Base-by-base conservation (phyloP, 2,329 filamentous ascomycete genomes). In the Dryadomyces sulphureus region DNA sequence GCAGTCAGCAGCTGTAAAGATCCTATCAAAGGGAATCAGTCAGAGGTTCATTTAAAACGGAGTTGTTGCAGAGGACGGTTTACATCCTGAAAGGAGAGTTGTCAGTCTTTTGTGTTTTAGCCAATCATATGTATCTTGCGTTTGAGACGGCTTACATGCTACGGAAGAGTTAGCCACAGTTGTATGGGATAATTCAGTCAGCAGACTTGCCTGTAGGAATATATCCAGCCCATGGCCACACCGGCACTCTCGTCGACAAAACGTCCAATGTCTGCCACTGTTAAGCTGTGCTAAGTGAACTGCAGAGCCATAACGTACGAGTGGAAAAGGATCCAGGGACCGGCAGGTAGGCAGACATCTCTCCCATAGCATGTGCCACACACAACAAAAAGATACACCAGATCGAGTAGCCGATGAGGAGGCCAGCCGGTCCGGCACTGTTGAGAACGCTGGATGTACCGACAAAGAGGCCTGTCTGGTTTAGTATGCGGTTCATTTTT, bases 371-470 rank as follows among this genome's bases (percentile, higher is more conserved):
- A 34, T 48, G 46, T 6, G 46, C 46, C 30, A 46, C 46, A 17
- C 46, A 48, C 9, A 48, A n/a, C 12, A 48, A 16, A 16, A 48
- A 42, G 14, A 45, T 24, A 45, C 46, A 48, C 46, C 46, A 48
- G 32, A 45, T 41, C 14, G 35, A 36, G 35, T 48, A 48, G 19
- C 42, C 46, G 30, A 48, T 45, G 7, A 48, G 43, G 12, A 48
- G 39, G n/a, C 39, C 39, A 17, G 39, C 39, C 39, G 39, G 39
- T 4, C 39, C 39, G 8, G 39, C 39, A 16, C 39, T 41, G 39
- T 41, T 24, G 21, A 41, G 24, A 9, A 41, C 39, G 39, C 39
- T 27, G 7, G 39, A 41, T 9, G 39, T 41, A n/a, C 39, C 39
- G 39, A 41, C 39, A 17, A 41, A 41, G 7, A 41, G 39, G n/a